Evolutionary conservation across 139 green algal genomes (phyloP).

Genomic region (Chlorella sp.): DNA sequence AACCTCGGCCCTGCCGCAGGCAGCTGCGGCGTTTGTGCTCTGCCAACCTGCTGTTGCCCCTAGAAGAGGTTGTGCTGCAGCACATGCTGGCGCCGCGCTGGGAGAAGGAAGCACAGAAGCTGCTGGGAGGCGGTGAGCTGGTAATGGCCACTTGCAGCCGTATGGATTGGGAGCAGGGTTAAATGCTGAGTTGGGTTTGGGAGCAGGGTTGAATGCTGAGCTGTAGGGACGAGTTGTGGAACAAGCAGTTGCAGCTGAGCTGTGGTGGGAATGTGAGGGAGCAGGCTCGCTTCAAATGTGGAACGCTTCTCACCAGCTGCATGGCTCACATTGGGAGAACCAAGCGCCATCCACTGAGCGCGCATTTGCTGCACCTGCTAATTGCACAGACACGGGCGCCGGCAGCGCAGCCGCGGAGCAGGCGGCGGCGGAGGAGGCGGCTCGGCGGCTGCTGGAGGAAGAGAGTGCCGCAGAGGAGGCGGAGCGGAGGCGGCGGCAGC

Average conservation of each 20-base stretch:
- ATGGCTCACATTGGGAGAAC: too few species aligned
- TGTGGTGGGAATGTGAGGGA: too few species aligned
- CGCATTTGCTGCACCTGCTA: not conserved
- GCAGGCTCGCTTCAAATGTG: too few species aligned
- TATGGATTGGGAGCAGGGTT: too few species aligned
- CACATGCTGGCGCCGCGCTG: constrained; percentile 1
- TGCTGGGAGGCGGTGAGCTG: not conserved
- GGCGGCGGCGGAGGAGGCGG: not conserved
- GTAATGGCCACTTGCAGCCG: too few species aligned
- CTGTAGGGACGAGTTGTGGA: too few species aligned
- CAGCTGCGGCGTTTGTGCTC: not conserved
- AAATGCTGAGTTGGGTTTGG: too few species aligned
- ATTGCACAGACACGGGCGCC: not conserved
- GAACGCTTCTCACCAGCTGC: too few species aligned
- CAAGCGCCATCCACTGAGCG: too few species aligned
- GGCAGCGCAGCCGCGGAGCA: not conserved
- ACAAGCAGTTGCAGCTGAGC: too few species aligned
- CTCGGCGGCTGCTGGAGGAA: not conserved
- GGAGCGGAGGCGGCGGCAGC: not conserved
- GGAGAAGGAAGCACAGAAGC: not conserved
- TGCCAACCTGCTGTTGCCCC: not conserved
- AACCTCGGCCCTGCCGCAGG: not conserved
- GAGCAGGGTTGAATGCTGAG: too few species aligned
- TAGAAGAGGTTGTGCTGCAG: constrained; percentile 15
- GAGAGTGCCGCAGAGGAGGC: not conserved